Percentiles rank a stretch among this genome's conserved stretches.
Conservation (phyloP, 345 rosid genomes). For the Lepidium didymum region DNA sequence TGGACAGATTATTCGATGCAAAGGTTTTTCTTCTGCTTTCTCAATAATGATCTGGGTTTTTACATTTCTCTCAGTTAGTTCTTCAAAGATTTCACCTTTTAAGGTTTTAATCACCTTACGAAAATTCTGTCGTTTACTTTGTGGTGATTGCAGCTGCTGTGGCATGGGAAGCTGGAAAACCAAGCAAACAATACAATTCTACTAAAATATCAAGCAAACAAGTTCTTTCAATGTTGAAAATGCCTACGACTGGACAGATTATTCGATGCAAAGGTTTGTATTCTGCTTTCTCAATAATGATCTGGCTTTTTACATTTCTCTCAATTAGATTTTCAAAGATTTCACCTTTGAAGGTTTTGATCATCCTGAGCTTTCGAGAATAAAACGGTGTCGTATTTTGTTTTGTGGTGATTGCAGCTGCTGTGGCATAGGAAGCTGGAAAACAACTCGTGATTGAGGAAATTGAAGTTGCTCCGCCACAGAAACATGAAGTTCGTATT, state of each 20-base stretch:
- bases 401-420: no score
- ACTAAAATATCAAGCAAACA: neutral
- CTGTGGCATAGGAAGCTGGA: conserved; percentile 90
- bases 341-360: neutral
- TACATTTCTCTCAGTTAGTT: no score
- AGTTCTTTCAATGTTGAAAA: neutral
- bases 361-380: no score
- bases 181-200: no score
- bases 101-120: neutral
- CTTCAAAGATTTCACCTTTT: neutral
- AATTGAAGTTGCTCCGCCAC: conserved; percentile 89
- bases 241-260: conserved; percentile 50
- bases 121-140: neutral
- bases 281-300: neutral
- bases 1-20: conserved; percentile 68
- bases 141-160: no score
- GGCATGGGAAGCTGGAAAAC: no score
- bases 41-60: neutral
- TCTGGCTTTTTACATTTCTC: no score
- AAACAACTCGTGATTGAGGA: conserved; percentile 79
- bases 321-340: neutral
- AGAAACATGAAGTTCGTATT: conserved; percentile 70
- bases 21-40: conserved; percentile 30
- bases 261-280: conserved; percentile 63
- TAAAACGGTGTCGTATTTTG: no score